phyloP scores from a whole-genome alignment of 768 basidiomycete species.

The Mycena rosella region DNA sequence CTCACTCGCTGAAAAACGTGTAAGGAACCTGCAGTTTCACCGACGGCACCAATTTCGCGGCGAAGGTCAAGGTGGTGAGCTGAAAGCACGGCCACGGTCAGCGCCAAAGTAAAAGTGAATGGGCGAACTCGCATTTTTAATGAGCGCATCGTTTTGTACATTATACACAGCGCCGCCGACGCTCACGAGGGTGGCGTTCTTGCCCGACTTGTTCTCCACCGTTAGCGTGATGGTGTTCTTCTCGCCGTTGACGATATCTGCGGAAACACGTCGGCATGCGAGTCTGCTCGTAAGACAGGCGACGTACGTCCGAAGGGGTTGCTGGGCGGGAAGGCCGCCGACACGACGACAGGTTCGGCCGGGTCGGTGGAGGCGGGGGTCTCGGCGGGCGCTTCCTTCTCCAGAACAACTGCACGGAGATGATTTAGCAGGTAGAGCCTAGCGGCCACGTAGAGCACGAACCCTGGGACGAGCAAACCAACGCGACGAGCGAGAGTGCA shows the following conservation, averaged over 20 bases:
- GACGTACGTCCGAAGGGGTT: constrained; percentile 35
- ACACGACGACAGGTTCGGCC: constrained; percentile 29
- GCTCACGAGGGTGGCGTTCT: constrained; percentile 75
- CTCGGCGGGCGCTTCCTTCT: constrained; percentile 19
- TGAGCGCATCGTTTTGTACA: constrained; percentile 68
- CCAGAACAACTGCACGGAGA: constrained; percentile 32
- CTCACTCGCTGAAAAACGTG: constrained; percentile 86
- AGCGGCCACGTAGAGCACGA: constrained; percentile 1
- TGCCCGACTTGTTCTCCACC: constrained; percentile 82
- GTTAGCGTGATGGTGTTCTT: constrained; percentile 73
- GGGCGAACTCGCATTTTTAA: constrained; percentile 85
- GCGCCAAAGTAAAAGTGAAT: too few species aligned
- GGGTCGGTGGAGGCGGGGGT: neutral
- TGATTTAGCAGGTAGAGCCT: neutral
- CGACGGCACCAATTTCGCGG: constrained; percentile 64
- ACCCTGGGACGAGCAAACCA: constrained; percentile 38
- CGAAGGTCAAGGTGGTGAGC: constrained; percentile 71
- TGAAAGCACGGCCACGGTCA: constrained; percentile 43
- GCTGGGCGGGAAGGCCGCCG: constrained; percentile 30
- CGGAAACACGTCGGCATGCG: too few species aligned
- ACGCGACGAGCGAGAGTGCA: constrained; percentile 30
- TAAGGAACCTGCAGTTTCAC: constrained; percentile 78
- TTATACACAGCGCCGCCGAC: constrained; percentile 78
- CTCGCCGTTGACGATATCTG: constrained; percentile 89
- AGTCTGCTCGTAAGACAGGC: neutral